phyloP scores from a whole-genome alignment of 1,139 yeast species.

The Taphrina confusa region DNA sequence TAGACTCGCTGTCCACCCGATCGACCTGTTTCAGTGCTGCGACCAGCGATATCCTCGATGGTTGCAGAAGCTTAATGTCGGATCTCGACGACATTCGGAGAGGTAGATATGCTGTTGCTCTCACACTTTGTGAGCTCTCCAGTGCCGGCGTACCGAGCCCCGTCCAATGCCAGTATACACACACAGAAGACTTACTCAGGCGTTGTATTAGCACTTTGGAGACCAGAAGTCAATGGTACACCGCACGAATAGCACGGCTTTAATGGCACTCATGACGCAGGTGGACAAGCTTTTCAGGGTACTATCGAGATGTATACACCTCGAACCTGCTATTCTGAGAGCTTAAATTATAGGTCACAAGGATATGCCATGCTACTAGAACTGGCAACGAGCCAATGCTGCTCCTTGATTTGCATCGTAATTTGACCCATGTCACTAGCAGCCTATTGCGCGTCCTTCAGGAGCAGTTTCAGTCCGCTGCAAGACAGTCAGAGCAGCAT shows the following conservation, averaged over 20 bases:
- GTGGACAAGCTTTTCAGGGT: slow-evolving; percentile 35
- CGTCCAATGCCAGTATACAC: neutral
- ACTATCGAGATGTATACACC: slow-evolving; percentile 33
- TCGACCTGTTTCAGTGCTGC: slow-evolving; percentile 32
- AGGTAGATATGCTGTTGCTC: slow-evolving; percentile 26
- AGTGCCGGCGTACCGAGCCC: slow-evolving; percentile 33
- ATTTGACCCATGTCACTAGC: slow-evolving; percentile 1
- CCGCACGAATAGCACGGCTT: too few relatives aligned
- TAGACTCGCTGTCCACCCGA: slow-evolving; percentile 5
- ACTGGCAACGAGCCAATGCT: neutral
- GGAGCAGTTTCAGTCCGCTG: neutral
- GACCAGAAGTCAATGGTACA: neutral
- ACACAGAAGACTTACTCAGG: neutral
- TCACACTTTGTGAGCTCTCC: slow-evolving; percentile 34
- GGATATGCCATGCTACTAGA: slow-evolving; percentile 23
- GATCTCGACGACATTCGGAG: slow-evolving; percentile 25
- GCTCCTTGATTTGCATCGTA: slow-evolving; percentile 12
- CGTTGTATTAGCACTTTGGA: slow-evolving; percentile 12
- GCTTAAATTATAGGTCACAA: slow-evolving; percentile 1
- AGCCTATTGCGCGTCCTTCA: slow-evolving; percentile 1
- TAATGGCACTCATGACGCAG: neutral
- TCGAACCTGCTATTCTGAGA: neutral
- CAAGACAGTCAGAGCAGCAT: neutral
- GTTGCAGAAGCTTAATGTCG: slow-evolving; percentile 4
- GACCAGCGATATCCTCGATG: neutral